Evolutionary conservation across 345 rosid species (phyloP), one percentile per base, ranked within the genome.

Genomic region (Gossypium sturtianum): DNA sequence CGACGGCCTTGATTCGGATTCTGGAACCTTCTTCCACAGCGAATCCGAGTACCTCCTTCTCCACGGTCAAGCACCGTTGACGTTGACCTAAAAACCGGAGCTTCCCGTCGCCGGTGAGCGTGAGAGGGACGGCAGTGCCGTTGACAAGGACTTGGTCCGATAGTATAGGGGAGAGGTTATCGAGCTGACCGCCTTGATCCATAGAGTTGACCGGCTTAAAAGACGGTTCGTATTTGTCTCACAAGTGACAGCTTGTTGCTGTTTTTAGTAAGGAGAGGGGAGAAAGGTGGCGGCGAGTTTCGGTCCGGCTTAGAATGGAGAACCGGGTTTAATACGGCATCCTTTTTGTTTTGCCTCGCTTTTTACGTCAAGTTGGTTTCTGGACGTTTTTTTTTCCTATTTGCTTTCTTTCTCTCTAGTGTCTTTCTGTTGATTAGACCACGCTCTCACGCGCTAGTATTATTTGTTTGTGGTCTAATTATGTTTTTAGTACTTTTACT

Each of bases 31-130:
- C 96, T 41, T 91, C 96, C 59, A 76, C 73, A 13, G 48, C 78
- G 81, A 93, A 87, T 17, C 97, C 91, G 58, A 95, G 84, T n/a
- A 91, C 91, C 38, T 87, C 89, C 52, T 85, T 83, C 68, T 81
- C 92, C 80, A 84, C 1, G 68, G 44, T 78, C 80, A 89, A 83
- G 74, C 80, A 75, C 72, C 84, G 76, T 47, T 77, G 87, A 27
- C 73, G 82, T 38, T 79, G 70, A 38, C 82, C 87, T 44, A 71
- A 75, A 94, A 93, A 88, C 49, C 72, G 79, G 66, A 89, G 84
- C 78, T 72, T 80, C 9, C 97, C 97, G 57, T 87, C 91, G 3
- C 75, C 74, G 3, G 94, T 83, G 47, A 95, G 54, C 4, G 85
- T 76, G 66, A 90, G 74, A 74, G 77, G 59, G 22, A 87, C 80